phyloP scores from a whole-genome alignment of 306 rosid genomes.

The Pueraria montana region DNA sequence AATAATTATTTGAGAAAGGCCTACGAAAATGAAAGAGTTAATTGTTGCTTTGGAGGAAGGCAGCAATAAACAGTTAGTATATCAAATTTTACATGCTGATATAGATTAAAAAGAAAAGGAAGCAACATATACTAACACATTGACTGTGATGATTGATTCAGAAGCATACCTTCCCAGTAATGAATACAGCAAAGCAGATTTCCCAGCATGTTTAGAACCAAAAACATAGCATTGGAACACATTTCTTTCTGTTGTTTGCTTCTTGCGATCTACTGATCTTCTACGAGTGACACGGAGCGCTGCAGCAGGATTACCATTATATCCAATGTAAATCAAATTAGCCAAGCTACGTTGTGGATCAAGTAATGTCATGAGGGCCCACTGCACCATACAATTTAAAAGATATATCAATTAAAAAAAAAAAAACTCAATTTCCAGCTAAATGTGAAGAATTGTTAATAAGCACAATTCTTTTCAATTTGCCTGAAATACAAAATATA shows the following conservation, averaged over 20 bases:
- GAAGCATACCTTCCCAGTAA: conserved; percentile 78
- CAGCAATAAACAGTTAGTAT: conserved; percentile 34
- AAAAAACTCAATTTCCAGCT: conserved; percentile 36
- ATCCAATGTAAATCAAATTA: conserved; percentile 85
- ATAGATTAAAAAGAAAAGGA: conserved; percentile 28
- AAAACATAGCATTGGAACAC: conserved; percentile 90
- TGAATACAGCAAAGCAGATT: conserved; percentile 79
- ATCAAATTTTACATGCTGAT: conserved; percentile 22
- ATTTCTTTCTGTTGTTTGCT: conserved; percentile 76
- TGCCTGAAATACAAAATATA: conserved; percentile 12
- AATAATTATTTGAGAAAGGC: conserved; percentile 69
- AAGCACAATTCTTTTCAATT: conserved; percentile 12
- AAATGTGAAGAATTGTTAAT: conserved; percentile 24
- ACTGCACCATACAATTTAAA: conserved; percentile 61
- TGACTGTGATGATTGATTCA: conserved; percentile 41
- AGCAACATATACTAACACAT: conserved; percentile 22
- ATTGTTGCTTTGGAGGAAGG: conserved; percentile 40
- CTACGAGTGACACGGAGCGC: conserved; percentile 72
- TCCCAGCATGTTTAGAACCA: conserved; percentile 89
- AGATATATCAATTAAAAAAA: conserved; percentile 39
- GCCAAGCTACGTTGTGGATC: conserved; percentile 82
- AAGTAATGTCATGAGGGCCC: conserved; percentile 87
- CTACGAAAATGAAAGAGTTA: conserved; percentile 55
- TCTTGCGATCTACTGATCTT: conserved; percentile 74
- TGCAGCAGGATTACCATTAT: conserved; percentile 69